Base-by-base conservation (phyloP, 2,329 filamentous ascomycete genomes). In the Xylariaceae sp. region DNA sequence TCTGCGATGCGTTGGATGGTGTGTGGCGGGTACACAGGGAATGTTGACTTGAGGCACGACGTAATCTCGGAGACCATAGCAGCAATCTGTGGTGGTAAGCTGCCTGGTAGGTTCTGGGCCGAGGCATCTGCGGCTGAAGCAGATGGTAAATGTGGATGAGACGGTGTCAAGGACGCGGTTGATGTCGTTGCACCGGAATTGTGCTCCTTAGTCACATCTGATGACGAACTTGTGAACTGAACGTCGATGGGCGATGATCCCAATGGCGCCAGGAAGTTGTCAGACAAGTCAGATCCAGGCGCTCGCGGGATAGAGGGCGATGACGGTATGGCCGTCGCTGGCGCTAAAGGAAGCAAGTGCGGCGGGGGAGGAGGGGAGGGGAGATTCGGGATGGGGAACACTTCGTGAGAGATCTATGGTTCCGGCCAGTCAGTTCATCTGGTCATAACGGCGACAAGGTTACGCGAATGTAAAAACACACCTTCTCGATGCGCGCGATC, bases 1-100 rank as follows among this genome's bases (percentile, higher is more conserved):
- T 99, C 94, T 18, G 92, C 86, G 18, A 99, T 82, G 45, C 94
- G 88, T 75, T 99, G 94, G 62, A 97, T 83, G 2, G 94, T 97
- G 73, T 97, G 91, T 0, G 94, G 94, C 1, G 94, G 93, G 67
- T 89, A 83, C 2, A 79, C 77, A 18, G 83, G 72, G 74, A 99
- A 99, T 65, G 82, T 83, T 2, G 78, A 79, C 53, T 75, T 78
- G 45, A 96, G 78, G 13, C 87, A 85, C 4, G 74, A 73, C 45
- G 75, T 80, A 64, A 90, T 87, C 59, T 83, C 83, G 60, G 74
- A 72, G 51, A 90, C 75, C 70, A 90, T 83, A 56, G 81, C 79
- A 59, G 80, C 75, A 53, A 93, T 78, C 63, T 87, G 85, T 6
- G 80, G 79, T 2, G 89, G 88, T 11, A 92, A 78, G 15, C 78